Base-by-base conservation (phyloP, 306 rosid species). In the Hippophae rhamnoides region DNA sequence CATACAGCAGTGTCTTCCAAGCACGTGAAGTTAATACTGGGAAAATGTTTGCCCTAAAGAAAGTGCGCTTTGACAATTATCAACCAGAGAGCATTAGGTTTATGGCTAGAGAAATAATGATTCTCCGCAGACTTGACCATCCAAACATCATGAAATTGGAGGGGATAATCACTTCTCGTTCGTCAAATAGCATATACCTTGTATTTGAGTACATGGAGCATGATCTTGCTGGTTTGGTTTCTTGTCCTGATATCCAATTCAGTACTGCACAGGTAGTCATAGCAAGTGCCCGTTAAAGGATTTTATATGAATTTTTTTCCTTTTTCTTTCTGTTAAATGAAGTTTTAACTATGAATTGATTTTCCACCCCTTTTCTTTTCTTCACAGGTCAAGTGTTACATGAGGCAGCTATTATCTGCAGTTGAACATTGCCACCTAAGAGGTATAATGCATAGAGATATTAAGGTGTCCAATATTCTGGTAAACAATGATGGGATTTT, bases 151-250 rank as follows among this genome's bases (percentile, higher is more conserved):
- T 93, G 94, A 86, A 84, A 70, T 68, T 93, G 72, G 95, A 93
- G 63, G 99, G 99, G 18, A 54, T 93, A 57, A 89, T 88, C 63
- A 84, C 97, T 14, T 88, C 99, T 8, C 68, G 77, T 46, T 14
- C 78, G 18, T 89, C 99, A 18, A 93, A 11, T 56, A 93, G 95
- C 81, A 82, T 93, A 58, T 93, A 89, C 76, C 95, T 93, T 47
- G 99, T 93, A 13, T 93, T 93, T 54, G 99, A 93, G 52, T 93
- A 93, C 84, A 93, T 93, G 99, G 99, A 93, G 61, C 99, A 93
- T 60, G 99, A 93, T 81, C 99, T 93, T 54, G 94, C 99, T 3
- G 99, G 97, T 57, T 81, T 93, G 42, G 89, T 88, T 1, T 87
- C 99, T 12, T 72, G 76, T 64, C 76, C 89, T 12, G 95, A 84